Evolutionary conservation across 768 basidiomycete species (phyloP), one percentile per base, ranked within the genome.

Genomic region (Mycena filopes): DNA sequence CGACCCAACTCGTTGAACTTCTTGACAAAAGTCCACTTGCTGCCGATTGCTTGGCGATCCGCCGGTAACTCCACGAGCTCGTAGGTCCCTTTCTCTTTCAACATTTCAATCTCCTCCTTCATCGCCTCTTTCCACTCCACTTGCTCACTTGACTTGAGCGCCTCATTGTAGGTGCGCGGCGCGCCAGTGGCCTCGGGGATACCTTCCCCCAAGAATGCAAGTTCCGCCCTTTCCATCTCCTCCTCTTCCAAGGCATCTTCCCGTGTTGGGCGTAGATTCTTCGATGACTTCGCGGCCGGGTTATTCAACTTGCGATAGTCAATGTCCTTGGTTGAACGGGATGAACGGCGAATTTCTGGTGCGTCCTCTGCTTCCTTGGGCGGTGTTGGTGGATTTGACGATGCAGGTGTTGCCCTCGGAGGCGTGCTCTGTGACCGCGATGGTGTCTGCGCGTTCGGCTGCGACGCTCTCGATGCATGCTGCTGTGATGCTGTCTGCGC

Each of bases 291-390:
- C 51, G 46, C 53, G 33, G 49, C 51, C 10, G 64, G 64, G 28
- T 66, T 66, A 26, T 60, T 42, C 13, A 66, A n/a, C 65, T 55
- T 60, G 28, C 59, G 50, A 26, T 66, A 66, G 31, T 60, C 53
- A 28, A 12, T 29, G 38, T 55, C 29, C 2, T 21, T 48, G 54
- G 23, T 33, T 25, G 46, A 4, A 23, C 61, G 54, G 1, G 54
- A 48, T 9, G 61, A 49, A 49, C 61, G 46, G 15, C 61, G 47
- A 13, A 49, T n/a, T 5, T 11, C 2, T 12, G 53, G 33, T 23
- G 38, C 23, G 25, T 29, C 13, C 1, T 31, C 16, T 23, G 26
- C 38, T 16, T 9, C 25, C 42, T 28, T 29, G 45, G 33, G n/a
- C n/a, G n/a, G n/a, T n/a, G n/a, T n/a, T 51, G 55, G 48, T 45